These are phyloP conservation scores for Colletotrichum liriopes DNA, from an alignment of 2,329 filamentous ascomycete genomes.

Conservation along the genomic window DNA sequence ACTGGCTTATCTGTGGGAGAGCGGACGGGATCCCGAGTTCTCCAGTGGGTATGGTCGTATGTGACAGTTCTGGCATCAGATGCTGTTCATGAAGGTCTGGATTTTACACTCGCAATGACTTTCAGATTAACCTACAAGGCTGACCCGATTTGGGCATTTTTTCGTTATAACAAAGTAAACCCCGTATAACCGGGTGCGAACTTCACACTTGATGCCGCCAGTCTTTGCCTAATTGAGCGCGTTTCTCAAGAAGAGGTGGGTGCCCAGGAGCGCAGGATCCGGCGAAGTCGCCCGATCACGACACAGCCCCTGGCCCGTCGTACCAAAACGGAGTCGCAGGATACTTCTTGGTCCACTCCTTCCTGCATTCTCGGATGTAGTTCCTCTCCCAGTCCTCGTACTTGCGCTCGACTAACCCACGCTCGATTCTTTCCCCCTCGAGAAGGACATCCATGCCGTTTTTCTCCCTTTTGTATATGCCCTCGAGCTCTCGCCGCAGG, in stretches of 20 bases:
- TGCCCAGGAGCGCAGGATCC: neutral
- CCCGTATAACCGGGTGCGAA: no score
- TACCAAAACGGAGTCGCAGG: slow-evolving; percentile 8
- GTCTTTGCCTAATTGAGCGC: no score
- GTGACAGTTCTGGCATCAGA: no score
- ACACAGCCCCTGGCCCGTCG: rapidly evolving
- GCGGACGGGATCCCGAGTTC: no score
- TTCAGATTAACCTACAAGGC: no score
- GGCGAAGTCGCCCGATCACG: neutral
- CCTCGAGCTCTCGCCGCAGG: neutral
- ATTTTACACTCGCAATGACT: no score
- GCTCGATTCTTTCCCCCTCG: neutral
- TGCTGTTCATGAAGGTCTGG: no score
- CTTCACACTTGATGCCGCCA: no score
- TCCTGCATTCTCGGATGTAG: neutral
- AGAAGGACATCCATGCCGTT: neutral
- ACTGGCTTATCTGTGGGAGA: no score
- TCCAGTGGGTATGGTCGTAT: no score
- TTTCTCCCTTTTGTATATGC: neutral
- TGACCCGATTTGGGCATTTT: no score
- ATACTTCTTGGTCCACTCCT: neutral
- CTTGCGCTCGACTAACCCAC: neutral
- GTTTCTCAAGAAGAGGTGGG: neutral
- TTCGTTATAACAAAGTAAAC: no score
- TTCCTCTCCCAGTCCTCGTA: neutral